Evolutionary conservation across 371 early-diverging fungal genomes (phyloP).

Genomic region (Massospora cicadina): DNA sequence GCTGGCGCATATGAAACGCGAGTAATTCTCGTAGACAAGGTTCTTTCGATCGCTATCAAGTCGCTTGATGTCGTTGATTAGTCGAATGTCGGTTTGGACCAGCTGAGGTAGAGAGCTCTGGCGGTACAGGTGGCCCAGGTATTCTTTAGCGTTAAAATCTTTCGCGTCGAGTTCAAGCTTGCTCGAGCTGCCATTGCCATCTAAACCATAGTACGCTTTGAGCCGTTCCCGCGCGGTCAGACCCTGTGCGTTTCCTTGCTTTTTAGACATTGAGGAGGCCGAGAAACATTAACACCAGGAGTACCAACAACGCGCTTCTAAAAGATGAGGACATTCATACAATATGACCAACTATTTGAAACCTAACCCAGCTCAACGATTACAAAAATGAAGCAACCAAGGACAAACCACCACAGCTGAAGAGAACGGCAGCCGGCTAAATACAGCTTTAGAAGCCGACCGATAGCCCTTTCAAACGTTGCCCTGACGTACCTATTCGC

Average conservation of each 20-base stretch:
- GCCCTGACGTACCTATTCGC: too few species aligned
- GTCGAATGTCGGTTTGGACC: not conserved
- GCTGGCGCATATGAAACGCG: not conserved
- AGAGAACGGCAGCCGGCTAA: too few species aligned
- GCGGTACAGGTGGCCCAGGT: not conserved
- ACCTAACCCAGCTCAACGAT: too few species aligned
- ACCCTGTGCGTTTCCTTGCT: not conserved
- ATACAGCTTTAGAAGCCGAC: too few species aligned
- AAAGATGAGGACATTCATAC: too few species aligned
- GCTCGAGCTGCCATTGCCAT: not conserved
- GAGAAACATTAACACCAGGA: not conserved
- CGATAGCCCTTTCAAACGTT: too few species aligned
- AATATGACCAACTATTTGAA: too few species aligned
- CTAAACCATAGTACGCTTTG: not conserved
- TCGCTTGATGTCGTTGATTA: not conserved
- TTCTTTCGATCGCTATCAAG: constrained; percentile 7
- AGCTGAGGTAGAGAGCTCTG: not conserved
- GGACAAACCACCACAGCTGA: too few species aligned
- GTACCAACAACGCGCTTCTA: too few species aligned
- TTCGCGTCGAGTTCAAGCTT: not conserved
- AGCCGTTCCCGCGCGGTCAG: not conserved
- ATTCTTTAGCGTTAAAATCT: not conserved
- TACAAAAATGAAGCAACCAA: too few species aligned
- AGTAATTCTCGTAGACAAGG: constrained; percentile 9
- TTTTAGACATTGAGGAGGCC: not conserved